Percentiles rank a stretch among this genome's conserved stretches.
Evolutionary conservation across 768 basidiomycete species (phyloP).

Genomic region (Tricholoma bakamatsutake): DNA sequence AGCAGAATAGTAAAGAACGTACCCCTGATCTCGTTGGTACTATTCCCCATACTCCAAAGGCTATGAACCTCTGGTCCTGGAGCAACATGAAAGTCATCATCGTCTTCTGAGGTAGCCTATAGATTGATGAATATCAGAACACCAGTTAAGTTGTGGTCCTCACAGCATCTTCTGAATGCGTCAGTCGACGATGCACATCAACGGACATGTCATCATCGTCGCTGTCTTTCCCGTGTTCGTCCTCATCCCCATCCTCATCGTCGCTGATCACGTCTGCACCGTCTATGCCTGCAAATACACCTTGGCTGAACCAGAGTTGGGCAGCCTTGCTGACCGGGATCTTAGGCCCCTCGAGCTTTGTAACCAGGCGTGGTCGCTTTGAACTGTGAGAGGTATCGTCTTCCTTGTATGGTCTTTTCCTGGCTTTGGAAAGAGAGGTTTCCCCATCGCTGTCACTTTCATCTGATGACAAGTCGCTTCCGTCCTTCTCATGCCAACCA

Average conservation of each 20-base stretch:
- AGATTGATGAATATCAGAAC: background rate
- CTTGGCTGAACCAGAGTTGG: slow-evolving; percentile 94
- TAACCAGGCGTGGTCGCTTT: slow-evolving; percentile 51
- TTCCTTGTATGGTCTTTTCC: slow-evolving; percentile 42
- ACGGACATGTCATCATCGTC: slow-evolving; percentile 19
- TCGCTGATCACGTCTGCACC: slow-evolving; percentile 26
- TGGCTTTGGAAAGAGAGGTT: slow-evolving; percentile 13
- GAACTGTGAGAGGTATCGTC: slow-evolving; percentile 20
- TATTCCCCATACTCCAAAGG: slow-evolving; percentile 79
- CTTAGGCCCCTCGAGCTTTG: slow-evolving; percentile 37
- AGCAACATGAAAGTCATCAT: slow-evolving; percentile 73
- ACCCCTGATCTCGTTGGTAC: slow-evolving; percentile 72
- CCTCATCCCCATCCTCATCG: slow-evolving; percentile 21
- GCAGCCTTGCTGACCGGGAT: slow-evolving; percentile 46
- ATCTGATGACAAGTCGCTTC: slow-evolving; percentile 24
- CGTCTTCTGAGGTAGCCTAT: slow-evolving; percentile 26
- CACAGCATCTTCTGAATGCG: slow-evolving; percentile 16
- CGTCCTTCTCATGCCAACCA: slow-evolving; percentile 68
- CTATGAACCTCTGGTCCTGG: slow-evolving; percentile 52
- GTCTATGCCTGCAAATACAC: slow-evolving; percentile 70
- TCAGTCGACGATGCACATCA: slow-evolving; percentile 15
- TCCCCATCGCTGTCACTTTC: slow-evolving; percentile 29
- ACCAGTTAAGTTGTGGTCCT: background rate
- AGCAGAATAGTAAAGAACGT: background rate
- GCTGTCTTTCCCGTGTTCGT: slow-evolving; percentile 24